These are phyloP conservation scores for Fusarium napiforme DNA, from an alignment of 2,329 filamentous ascomycete species.

Conservation along the genomic window DNA sequence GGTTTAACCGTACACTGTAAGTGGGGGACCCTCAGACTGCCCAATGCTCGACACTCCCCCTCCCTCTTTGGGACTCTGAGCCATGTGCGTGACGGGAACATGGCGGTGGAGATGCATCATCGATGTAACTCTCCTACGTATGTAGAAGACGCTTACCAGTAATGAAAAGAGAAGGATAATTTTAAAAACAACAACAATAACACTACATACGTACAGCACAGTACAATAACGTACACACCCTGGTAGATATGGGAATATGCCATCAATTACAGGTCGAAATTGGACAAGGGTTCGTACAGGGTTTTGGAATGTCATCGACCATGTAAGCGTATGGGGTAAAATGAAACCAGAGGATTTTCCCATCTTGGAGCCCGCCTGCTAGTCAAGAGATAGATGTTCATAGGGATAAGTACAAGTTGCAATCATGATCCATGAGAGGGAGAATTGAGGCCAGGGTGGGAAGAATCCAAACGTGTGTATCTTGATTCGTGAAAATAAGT, in stretches of 20 bases:
- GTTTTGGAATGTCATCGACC: slow-evolving; percentile 25
- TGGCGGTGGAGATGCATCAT: slow-evolving; percentile 17
- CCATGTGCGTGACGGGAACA: slow-evolving; percentile 22
- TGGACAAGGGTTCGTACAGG: slow-evolving; percentile 21
- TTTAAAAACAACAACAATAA: not conserved
- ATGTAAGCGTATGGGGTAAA: slow-evolving; percentile 29
- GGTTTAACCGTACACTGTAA: not conserved
- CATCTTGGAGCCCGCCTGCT: not conserved
- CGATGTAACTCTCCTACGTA: slow-evolving; percentile 3
- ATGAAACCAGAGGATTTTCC: slow-evolving; percentile 15
- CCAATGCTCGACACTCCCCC: slow-evolving; percentile 15
- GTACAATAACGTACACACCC: slow-evolving; percentile 6
- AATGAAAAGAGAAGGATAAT: not conserved
- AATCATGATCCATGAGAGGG: not conserved
- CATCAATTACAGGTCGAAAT: slow-evolving; percentile 13
- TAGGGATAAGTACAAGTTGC: not conserved
- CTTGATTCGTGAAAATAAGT: slow-evolving; percentile 21
- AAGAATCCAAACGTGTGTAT: slow-evolving; percentile 15
- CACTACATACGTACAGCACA: not conserved
- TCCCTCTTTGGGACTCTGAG: not conserved
- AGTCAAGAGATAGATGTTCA: not conserved
- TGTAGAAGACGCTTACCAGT: not conserved
- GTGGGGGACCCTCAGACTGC: not conserved
- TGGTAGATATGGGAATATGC: not conserved
- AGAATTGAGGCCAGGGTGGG: not conserved